Evolutionary conservation across 371 early-diverging fungal species (phyloP).

Genomic region (Mortierella sp.): DNA sequence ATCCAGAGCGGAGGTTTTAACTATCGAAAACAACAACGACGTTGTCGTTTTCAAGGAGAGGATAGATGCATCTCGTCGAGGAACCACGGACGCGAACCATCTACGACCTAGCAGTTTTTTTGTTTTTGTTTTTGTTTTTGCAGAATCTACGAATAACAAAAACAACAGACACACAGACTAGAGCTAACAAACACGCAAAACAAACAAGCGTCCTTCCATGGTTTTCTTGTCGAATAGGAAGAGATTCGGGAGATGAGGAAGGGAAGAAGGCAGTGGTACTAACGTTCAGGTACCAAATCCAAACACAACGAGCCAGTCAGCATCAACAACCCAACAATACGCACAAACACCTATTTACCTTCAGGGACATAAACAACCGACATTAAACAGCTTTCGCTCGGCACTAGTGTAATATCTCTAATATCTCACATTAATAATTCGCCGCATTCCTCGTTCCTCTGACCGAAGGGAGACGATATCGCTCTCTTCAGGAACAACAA

Average conservation of each 20-base stretch:
- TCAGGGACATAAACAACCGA: background rate
- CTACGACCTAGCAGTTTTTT: background rate
- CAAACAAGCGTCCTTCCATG: background rate
- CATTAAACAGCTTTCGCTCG: background rate
- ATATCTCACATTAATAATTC: background rate
- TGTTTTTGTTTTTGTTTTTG: background rate
- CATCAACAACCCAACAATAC: background rate
- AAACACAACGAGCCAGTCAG: background rate
- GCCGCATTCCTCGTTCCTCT: background rate
- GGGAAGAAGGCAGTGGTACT: background rate
- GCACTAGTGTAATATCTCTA: background rate
- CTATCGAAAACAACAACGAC: background rate
- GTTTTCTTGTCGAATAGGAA: background rate
- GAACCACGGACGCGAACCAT: background rate
- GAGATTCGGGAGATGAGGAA: background rate
- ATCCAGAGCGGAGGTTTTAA: background rate
- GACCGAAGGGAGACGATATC: background rate
- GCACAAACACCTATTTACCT: background rate
- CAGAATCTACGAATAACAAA: background rate
- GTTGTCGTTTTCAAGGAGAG: background rate
- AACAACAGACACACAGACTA: background rate
- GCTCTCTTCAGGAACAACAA: background rate
- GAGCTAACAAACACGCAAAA: background rate
- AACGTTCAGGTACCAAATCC: background rate
- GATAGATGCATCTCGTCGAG: background rate